Evolutionary conservation across 2,329 filamentous ascomycete genomes (phyloP).

Genomic region (Dactylellina sp.): DNA sequence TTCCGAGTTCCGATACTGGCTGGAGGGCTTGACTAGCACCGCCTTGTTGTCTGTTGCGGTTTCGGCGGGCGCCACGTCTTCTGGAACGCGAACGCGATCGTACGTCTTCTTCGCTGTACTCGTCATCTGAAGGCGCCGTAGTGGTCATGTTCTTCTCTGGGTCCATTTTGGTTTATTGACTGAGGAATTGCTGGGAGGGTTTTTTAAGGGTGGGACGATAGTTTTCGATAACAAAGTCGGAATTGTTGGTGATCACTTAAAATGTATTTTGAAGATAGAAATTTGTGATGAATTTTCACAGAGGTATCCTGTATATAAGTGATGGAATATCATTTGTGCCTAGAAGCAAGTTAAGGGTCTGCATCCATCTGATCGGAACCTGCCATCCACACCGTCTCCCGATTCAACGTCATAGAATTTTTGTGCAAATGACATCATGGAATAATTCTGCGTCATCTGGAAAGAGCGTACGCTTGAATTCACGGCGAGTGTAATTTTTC

Average conservation of each 20-base stretch:
- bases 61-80: slow-evolving; percentile 48
- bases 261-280: too few relatives aligned
- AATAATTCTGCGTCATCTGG: neutral
- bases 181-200: neutral
- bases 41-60: slow-evolving; percentile 31
- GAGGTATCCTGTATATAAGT: slow-evolving; percentile 41
- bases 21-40: slow-evolving; percentile 44
- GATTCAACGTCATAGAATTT: slow-evolving; percentile 10
- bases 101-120: slow-evolving; percentile 51
- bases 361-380: neutral
- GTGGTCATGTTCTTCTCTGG: slow-evolving; percentile 50
- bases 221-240: neutral
- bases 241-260: neutral
- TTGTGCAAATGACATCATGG: slow-evolving; percentile 12
- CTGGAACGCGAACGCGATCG: slow-evolving; percentile 47
- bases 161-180: slow-evolving; percentile 33
- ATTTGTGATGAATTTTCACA: too few relatives aligned
- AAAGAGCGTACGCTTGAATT: neutral
- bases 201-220: neutral
- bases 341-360: neutral
- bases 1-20: slow-evolving; percentile 46
- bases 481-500: too few relatives aligned
- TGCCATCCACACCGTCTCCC: slow-evolving; percentile 16
- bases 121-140: slow-evolving; percentile 47
- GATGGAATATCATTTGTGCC: neutral